A percentile compares a stretch with the other conserved stretches of the same genome.
Conservation (phyloP, 2,329 filamentous ascomycete genomes). For the Pestalotiopsis sp. region DNA sequence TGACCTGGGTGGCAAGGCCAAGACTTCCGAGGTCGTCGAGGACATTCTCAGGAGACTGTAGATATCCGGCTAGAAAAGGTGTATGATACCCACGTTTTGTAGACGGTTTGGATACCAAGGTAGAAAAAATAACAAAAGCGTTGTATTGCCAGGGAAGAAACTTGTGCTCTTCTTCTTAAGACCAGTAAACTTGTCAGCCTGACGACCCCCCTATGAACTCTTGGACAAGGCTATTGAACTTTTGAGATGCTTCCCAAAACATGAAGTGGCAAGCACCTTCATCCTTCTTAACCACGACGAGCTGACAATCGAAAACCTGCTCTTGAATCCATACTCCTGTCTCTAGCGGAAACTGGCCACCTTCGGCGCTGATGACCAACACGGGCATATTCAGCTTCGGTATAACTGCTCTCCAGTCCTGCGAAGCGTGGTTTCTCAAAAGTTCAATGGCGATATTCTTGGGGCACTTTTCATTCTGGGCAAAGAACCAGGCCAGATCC, state of each 20-base stretch:
- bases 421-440: background rate
- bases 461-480: background rate
- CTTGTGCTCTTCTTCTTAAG: background rate
- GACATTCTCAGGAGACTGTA: slow-evolving; percentile 86
- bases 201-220: background rate
- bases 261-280: background rate
- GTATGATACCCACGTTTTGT: slow-evolving; percentile 4
- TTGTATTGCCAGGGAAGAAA: background rate
- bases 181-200: background rate
- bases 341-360: background rate
- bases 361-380: background rate
- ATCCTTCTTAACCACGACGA: background rate
- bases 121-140: slow-evolving; percentile 1
- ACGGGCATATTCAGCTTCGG: background rate
- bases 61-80: slow-evolving; percentile 6
- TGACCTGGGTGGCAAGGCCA: slow-evolving; percentile 86
- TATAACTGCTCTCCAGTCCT: background rate
- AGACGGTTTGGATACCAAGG: background rate
- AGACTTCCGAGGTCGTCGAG: slow-evolving; percentile 82
- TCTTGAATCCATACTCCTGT: background rate
- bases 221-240: background rate
- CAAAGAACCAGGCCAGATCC: background rate
- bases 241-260: background rate
- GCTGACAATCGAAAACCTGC: background rate
- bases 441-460: background rate